Conservation (phyloP, 2,329 filamentous ascomycete genomes). For the Davidsoniella virescens region DNA sequence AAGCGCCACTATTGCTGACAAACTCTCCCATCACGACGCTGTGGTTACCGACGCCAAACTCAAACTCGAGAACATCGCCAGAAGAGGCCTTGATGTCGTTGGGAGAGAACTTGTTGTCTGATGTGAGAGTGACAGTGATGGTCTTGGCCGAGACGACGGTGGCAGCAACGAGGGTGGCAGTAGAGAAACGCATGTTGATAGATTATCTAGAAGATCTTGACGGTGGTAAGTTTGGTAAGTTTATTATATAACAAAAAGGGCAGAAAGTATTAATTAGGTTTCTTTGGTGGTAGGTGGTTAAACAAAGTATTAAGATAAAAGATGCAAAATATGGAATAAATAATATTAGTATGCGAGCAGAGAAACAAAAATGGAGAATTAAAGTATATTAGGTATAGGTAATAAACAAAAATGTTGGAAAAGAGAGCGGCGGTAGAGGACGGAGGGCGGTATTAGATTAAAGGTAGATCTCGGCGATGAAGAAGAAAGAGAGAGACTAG, state of each 20-base stretch:
- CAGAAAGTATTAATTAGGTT: background rate
- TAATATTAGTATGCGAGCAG: background rate
- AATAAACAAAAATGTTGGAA: background rate
- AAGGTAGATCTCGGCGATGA: background rate
- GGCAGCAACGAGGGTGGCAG: constrained; percentile 2
- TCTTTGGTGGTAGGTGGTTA: background rate
- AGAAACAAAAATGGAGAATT: background rate
- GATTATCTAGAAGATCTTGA: background rate
- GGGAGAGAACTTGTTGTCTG: constrained; percentile 26
- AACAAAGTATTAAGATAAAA: background rate
- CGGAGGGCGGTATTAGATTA: background rate
- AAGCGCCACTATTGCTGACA: constrained; percentile 20
- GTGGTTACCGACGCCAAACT: constrained; percentile 37
- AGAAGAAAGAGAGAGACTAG: background rate
- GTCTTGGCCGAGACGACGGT: constrained; percentile 15
- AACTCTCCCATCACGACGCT: constrained; percentile 29
- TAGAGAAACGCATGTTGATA: constrained; percentile 3
- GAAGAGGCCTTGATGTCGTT: constrained; percentile 25
- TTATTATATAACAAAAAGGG: background rate
- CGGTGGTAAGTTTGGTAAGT: no score
- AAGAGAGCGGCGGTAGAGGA: background rate
- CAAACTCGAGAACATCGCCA: constrained; percentile 36
- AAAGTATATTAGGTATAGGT: background rate
- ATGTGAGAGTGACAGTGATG: constrained; percentile 26
- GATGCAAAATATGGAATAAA: no score